Evolutionary conservation across 1,139 yeast genomes (phyloP).

Genomic region (Blastobotrys aristatus): DNA sequence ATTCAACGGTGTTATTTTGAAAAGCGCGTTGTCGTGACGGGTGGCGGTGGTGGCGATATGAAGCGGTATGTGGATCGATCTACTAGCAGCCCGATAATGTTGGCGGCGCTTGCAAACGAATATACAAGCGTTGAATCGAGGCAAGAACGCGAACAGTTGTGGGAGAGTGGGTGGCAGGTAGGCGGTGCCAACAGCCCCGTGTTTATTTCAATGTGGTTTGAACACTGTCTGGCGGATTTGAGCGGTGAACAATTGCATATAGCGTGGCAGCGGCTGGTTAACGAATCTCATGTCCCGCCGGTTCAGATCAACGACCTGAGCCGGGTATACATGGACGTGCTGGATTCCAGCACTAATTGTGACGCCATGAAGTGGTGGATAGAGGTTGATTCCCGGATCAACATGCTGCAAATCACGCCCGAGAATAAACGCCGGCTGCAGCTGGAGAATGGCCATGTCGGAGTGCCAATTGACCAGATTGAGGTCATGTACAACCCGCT

Average conservation of each 20-base stretch:
- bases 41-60: background rate
- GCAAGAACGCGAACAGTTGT: background rate
- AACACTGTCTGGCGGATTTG: conserved; percentile 28
- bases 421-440: conserved; percentile 23
- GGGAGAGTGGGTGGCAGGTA: background rate
- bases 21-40: conserved; percentile 20
- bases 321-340: conserved; percentile 28
- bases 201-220: conserved; percentile 25
- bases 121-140: background rate
- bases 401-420: background rate
- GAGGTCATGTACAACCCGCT: conserved; percentile 14
- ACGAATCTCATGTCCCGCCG: conserved; percentile 30
- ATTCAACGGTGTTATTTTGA: conserved; percentile 27
- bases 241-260: conserved; percentile 10
- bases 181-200: background rate
- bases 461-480: conserved; percentile 24
- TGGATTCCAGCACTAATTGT: conserved; percentile 26
- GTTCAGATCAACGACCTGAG: conserved; percentile 29
- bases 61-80: background rate
- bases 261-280: conserved; percentile 19
- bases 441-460: conserved; percentile 34
- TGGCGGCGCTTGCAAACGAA: background rate
- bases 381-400: conserved; percentile 29
- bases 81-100: background rate
- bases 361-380: conserved; percentile 27